phyloP scores from a whole-genome alignment of 2,329 filamentous ascomycete genomes.

The Sporothrix phasma region DNA sequence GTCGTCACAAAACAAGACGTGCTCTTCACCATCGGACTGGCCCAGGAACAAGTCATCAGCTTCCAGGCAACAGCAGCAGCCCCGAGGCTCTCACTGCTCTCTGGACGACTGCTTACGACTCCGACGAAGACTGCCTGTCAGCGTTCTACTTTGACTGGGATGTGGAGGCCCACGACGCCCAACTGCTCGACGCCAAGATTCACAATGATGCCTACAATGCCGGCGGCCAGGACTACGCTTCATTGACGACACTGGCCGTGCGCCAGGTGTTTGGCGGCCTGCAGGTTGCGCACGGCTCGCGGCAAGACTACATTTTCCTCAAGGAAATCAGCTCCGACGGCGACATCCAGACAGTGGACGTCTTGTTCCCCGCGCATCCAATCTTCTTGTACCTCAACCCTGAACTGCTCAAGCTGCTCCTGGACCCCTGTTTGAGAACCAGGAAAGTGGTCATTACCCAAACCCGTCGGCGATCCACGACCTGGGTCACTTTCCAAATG shows the following conservation, averaged over 20 bases:
- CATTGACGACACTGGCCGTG: conserved; percentile 68
- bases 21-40: conserved; percentile 66
- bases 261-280: conserved; percentile 72
- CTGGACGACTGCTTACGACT: conserved; percentile 64
- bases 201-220: conserved; percentile 55
- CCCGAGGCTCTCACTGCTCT: conserved; percentile 58
- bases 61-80: conserved; percentile 56
- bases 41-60: conserved; percentile 67
- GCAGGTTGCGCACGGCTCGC: conserved; percentile 58
- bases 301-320: conserved; percentile 65
- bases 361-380: conserved; percentile 74
- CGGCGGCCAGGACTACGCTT: conserved; percentile 62
- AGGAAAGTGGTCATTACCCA: conserved; percentile 69
- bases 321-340: conserved; percentile 87
- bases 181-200: conserved; percentile 58
- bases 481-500: conserved; percentile 62
- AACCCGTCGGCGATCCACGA: conserved; percentile 71
- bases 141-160: conserved; percentile 70
- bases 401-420: conserved; percentile 62
- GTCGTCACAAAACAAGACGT: conserved; percentile 30
- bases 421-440: conserved; percentile 73
- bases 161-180: conserved; percentile 46
- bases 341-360: conserved; percentile 78
- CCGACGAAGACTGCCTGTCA: conserved; percentile 50
- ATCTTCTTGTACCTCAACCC: conserved; percentile 79